These are phyloP conservation scores for Boletus tomentosulus DNA, from an alignment of 768 basidiomycete genomes.

Conservation along the genomic window DNA sequence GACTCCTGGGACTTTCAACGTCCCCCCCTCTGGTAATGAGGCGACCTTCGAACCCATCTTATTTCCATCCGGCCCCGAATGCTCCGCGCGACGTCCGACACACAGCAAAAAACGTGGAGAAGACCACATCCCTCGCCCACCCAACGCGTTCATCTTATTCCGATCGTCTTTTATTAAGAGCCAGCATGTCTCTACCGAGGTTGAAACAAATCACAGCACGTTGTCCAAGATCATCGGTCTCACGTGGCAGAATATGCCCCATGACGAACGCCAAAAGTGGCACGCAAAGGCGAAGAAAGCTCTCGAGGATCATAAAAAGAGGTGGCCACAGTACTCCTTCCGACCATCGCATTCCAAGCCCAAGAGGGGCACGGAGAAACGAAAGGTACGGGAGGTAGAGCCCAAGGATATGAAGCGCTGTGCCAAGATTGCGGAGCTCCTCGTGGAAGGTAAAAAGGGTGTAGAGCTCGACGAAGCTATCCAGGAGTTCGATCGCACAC, in stretches of 20 bases:
- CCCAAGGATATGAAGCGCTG: conserved; percentile 55
- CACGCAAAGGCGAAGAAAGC: conserved; percentile 70
- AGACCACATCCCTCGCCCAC: conserved; percentile 77
- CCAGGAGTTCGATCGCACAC: conserved; percentile 51
- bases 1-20: conserved; percentile 55
- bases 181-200: conserved; percentile 69
- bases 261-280: conserved; percentile 76
- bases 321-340: conserved; percentile 73
- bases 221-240: conserved; percentile 82
- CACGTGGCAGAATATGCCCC: conserved; percentile 75
- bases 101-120: conserved; percentile 70
- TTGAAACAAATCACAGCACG: conserved; percentile 81
- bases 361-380: conserved; percentile 31
- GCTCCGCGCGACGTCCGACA: conserved; percentile 39
- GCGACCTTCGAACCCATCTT: conserved; percentile 44
- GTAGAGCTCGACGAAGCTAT: conserved; percentile 57
- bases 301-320: conserved; percentile 66
- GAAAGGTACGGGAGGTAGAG: conserved; percentile 36
- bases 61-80: conserved; percentile 49
- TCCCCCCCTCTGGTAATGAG: conserved; percentile 38
- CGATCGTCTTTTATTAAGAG: conserved; percentile 78
- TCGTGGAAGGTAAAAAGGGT: conserved; percentile 66
- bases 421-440: conserved; percentile 62
- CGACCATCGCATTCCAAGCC: conserved; percentile 48
- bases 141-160: conserved; percentile 86